Conservation (phyloP, 441 rosid genomes). For the Geranium incanum region DNA sequence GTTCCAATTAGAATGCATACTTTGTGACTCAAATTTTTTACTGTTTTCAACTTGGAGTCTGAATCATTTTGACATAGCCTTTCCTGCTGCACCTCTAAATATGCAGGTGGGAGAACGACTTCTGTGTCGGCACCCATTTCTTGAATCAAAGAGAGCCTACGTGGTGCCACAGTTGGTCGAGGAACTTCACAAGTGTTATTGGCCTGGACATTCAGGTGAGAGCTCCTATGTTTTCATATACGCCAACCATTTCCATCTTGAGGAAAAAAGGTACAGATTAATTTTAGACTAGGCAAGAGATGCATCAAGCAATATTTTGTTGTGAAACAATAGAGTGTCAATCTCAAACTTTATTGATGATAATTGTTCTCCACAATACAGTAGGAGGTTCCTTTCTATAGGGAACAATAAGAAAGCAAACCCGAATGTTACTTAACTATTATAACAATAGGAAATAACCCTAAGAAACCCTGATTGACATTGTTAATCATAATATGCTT, state of each 20-base stretch:
- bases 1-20: too few relatives aligned
- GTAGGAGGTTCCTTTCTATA: too few relatives aligned
- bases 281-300: neutral
- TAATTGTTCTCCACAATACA: too few relatives aligned
- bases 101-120: constrained; percentile 73
- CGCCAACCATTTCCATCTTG: neutral
- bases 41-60: too few relatives aligned
- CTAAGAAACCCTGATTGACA: too few relatives aligned
- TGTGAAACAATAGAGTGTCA: neutral
- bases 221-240: constrained; percentile 7
- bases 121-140: constrained; percentile 87
- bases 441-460: too few relatives aligned
- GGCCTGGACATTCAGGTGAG: constrained; percentile 84
- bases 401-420: too few relatives aligned
- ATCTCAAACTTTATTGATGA: too few relatives aligned
- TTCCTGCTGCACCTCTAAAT: neutral
- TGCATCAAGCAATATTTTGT: neutral
- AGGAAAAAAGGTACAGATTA: neutral
- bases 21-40: too few relatives aligned
- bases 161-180: constrained; percentile 85
- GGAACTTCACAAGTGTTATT: constrained; percentile 80
- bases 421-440: too few relatives aligned
- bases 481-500: too few relatives aligned
- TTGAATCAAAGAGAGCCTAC: constrained; percentile 87
- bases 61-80: neutral